Conservation (phyloP, 2,329 filamentous ascomycete genomes). For the Sarocladium brachiariae region DNA sequence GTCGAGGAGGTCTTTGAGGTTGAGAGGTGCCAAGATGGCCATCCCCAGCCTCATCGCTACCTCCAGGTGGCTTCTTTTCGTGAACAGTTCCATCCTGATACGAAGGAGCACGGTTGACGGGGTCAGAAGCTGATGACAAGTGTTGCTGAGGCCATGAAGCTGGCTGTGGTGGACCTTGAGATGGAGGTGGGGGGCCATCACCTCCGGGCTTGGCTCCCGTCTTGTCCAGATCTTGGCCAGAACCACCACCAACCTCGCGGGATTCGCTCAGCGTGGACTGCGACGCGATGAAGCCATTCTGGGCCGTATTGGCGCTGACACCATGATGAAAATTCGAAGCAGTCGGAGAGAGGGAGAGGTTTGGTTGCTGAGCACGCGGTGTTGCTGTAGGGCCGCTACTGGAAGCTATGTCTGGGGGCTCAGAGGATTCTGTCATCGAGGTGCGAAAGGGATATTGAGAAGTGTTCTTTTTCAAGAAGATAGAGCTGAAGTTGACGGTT, state of each 20-base stretch:
- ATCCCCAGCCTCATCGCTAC: not conserved
- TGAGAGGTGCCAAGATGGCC: not conserved
- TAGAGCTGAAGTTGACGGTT: not conserved
- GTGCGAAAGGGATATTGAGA: not conserved
- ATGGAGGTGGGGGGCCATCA: constrained; percentile 3
- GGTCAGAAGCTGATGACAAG: not conserved
- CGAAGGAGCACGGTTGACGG: not conserved
- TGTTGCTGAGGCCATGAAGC: constrained; percentile 1
- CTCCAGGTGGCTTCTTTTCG: not conserved
- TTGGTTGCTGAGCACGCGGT: not conserved
- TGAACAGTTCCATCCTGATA: not conserved
- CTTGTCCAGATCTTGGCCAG: constrained; percentile 7
- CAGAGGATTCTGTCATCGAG: constrained; percentile 2
- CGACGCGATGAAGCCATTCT: not conserved
- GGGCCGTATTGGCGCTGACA: not conserved
- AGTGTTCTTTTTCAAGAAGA: not conserved
- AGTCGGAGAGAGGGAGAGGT: not conserved
- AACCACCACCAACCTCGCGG: not conserved
- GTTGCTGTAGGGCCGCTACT: not conserved
- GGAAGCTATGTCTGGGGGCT: constrained; percentile 6
- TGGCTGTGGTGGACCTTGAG: constrained; percentile 2
- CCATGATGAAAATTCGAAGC: not conserved
- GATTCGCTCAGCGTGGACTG: not conserved
- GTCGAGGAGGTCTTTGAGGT: not conserved
- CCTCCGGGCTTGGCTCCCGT: constrained; percentile 4